These are phyloP conservation scores for Verruconis gallopava DNA, from an alignment of 2,329 filamentous ascomycete species.

Conservation along the genomic window DNA sequence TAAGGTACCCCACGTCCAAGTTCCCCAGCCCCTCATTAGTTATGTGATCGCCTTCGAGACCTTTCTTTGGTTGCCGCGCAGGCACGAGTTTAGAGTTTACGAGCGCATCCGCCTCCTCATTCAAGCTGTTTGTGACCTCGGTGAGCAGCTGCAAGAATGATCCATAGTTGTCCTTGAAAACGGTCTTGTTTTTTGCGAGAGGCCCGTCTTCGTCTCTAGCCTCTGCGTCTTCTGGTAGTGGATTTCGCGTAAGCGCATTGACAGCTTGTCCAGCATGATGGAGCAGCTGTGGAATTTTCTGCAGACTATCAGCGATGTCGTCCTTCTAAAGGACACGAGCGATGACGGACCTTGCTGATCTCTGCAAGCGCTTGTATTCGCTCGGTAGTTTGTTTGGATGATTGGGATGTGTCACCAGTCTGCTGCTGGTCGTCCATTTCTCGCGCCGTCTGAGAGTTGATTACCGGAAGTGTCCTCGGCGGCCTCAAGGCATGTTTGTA, in stretches of 20 bases:
- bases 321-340: not conserved
- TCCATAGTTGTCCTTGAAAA: slow-evolving; percentile 39
- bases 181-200: slow-evolving; percentile 25
- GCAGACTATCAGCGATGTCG: slow-evolving; percentile 8
- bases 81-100: slow-evolving; percentile 68
- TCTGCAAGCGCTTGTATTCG: slow-evolving; percentile 16
- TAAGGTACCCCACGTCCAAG: slow-evolving; percentile 79
- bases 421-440: not conserved
- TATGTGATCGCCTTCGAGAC: slow-evolving; percentile 14
- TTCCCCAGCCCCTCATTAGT: slow-evolving; percentile 35
- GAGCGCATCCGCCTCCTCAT: slow-evolving; percentile 55
- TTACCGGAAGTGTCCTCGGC: not conserved
- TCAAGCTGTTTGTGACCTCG: not conserved
- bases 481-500: not conserved
- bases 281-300: slow-evolving; percentile 43
- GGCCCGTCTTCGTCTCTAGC: slow-evolving; percentile 9
- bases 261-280: slow-evolving; percentile 49
- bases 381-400: not conserved
- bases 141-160: not conserved
- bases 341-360: slow-evolving; percentile 15
- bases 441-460: not conserved
- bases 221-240: slow-evolving; percentile 18
- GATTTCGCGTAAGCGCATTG: slow-evolving; percentile 45
- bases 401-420: not conserved
- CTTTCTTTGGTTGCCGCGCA: slow-evolving; percentile 11